Evolutionary conservation across 2,329 filamentous ascomycete genomes (phyloP).

Genomic region (Dendrostoma leiphaemia): DNA sequence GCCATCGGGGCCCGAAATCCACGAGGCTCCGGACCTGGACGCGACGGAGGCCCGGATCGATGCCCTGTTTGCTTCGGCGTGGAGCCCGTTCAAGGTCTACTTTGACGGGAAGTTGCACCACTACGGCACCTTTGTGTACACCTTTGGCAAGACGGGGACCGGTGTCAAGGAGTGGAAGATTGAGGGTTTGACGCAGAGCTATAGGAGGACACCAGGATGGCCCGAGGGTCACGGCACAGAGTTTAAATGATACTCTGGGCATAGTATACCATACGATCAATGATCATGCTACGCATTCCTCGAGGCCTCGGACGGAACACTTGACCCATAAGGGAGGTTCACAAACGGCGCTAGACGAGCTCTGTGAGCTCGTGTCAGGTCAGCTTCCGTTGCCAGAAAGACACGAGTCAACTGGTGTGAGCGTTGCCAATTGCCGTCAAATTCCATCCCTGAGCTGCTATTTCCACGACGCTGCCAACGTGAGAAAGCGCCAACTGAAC

Average conservation of each 20-base stretch:
- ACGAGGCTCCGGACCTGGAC: slow-evolving; percentile 11
- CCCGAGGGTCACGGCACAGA: background rate
- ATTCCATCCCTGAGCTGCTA: too few species aligned
- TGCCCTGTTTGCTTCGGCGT: slow-evolving; percentile 10
- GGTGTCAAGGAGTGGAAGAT: slow-evolving; percentile 10
- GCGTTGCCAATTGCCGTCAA: too few species aligned
- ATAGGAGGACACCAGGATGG: slow-evolving; percentile 16
- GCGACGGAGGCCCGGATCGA: slow-evolving; percentile 11
- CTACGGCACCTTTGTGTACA: slow-evolving; percentile 17
- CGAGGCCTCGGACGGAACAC: too few species aligned
- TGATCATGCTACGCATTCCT: too few species aligned
- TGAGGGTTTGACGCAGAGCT: slow-evolving; percentile 14
- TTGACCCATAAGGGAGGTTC: too few species aligned
- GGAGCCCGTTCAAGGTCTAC: slow-evolving; percentile 14
- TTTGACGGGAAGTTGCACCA: slow-evolving; percentile 16
- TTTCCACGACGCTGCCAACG: too few species aligned
- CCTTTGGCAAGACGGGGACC: slow-evolving; percentile 6
- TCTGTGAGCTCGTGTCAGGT: too few species aligned
- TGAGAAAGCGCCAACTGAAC: too few species aligned
- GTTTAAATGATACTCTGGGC: background rate
- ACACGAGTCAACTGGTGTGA: too few species aligned
- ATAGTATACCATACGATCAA: too few species aligned
- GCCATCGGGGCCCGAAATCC: slow-evolving; percentile 6
- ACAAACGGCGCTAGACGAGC: too few species aligned
- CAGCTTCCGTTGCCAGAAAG: too few species aligned